phyloP scores from a whole-genome alignment of 176 grass and related monocot genomes.

The Aegilops speltoides region DNA sequence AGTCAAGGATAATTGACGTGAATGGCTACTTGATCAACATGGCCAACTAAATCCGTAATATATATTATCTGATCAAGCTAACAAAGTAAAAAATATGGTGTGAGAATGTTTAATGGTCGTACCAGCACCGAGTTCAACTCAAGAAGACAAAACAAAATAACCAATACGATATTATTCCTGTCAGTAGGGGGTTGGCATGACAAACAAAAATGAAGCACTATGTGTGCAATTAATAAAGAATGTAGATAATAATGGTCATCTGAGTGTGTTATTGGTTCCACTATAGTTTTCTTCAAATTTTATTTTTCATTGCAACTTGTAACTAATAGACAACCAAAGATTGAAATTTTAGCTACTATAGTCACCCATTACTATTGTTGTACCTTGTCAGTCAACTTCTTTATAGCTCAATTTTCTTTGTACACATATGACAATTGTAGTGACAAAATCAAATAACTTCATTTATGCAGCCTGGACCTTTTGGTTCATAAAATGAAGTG shows the following conservation, averaged over 20 bases:
- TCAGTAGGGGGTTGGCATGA: neutral
- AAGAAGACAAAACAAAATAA: neutral
- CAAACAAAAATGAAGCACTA: neutral
- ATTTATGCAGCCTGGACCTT: neutral
- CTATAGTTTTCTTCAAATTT: neutral
- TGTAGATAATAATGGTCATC: neutral
- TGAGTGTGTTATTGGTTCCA: neutral
- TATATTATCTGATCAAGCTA: neutral
- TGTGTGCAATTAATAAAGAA: neutral
- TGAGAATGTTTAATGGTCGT: neutral
- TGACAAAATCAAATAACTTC: neutral
- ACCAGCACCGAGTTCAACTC: neutral
- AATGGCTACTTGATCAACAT: neutral
- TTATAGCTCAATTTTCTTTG: neutral
- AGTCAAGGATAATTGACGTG: neutral
- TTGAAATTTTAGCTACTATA: neutral
- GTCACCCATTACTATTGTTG: too few relatives aligned
- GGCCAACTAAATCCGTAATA: neutral
- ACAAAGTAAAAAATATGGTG: neutral
- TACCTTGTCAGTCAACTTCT: neutral
- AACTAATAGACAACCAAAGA: neutral
- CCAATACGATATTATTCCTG: neutral
- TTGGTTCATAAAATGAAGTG: neutral
- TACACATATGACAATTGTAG: neutral
- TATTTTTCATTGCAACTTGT: neutral